These are phyloP conservation scores for Fraxinus quadrangulata DNA, from an alignment of 257 asterid species.

Conservation along the genomic window DNA sequence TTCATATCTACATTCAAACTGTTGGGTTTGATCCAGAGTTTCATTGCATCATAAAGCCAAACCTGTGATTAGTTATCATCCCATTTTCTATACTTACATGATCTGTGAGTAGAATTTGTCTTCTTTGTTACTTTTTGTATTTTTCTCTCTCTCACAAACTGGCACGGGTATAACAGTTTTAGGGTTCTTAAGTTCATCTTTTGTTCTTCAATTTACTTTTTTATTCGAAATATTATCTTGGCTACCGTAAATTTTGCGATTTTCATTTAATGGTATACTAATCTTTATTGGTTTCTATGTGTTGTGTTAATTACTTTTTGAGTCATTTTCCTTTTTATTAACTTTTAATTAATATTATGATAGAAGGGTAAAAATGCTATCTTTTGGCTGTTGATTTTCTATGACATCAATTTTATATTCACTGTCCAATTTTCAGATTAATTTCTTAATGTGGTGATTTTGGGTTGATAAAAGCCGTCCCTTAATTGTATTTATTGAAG, in stretches of 20 bases:
- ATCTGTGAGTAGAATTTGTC: slow-evolving; percentile 39
- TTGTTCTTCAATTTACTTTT: slow-evolving; percentile 22
- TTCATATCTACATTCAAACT: slow-evolving; percentile 20
- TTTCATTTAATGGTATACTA: slow-evolving; percentile 16
- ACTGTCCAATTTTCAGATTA: slow-evolving; percentile 13
- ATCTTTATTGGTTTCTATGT: neutral
- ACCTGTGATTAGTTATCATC: slow-evolving; percentile 13
- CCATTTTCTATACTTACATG: slow-evolving; percentile 34
- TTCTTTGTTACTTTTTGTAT: slow-evolving; percentile 28
- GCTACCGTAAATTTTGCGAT: slow-evolving; percentile 23
- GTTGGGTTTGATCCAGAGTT: slow-evolving; percentile 33
- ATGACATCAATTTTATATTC: neutral
- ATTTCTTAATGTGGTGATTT: slow-evolving; percentile 18
- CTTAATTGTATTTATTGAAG: neutral
- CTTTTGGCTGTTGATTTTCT: slow-evolving; percentile 6
- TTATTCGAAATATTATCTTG: slow-evolving; percentile 24
- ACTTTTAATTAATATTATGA: slow-evolving; percentile 10
- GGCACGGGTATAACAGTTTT: slow-evolving; percentile 4
- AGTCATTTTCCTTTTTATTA: slow-evolving; percentile 17
- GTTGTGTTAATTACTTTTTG: slow-evolving; percentile 20
- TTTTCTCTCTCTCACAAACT: slow-evolving; percentile 2
- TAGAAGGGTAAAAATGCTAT: slow-evolving; percentile 17
- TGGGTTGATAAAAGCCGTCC: slow-evolving; percentile 20
- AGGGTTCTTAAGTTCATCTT: slow-evolving; percentile 20
- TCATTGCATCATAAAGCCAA: slow-evolving; percentile 12